A percentile compares a stretch with the other conserved stretches of the same genome.
Conservation (phyloP, 257 asterid genomes). For the Solanum pimpinellifolium region DNA sequence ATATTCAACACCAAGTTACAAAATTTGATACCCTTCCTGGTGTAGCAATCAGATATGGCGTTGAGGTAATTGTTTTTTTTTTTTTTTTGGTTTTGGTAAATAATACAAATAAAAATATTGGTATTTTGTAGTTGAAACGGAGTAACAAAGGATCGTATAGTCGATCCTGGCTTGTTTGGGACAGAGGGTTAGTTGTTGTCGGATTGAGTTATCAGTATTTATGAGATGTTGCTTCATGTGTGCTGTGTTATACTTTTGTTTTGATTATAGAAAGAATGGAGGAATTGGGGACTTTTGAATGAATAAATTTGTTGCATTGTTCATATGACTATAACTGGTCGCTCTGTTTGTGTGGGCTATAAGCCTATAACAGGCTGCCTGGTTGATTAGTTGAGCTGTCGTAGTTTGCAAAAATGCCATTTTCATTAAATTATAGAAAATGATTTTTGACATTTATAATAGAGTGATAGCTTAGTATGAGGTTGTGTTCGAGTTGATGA, state of each 20-base stretch:
- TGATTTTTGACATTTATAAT: background rate
- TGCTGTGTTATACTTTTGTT: background rate
- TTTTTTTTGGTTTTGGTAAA: background rate
- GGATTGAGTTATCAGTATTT: background rate
- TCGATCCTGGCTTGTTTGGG: background rate
- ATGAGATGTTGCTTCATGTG: background rate
- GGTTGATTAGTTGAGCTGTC: background rate
- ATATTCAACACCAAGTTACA: conserved; percentile 38
- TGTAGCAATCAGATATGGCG: conserved; percentile 77
- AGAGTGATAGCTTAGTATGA: background rate
- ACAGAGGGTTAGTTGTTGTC: background rate
- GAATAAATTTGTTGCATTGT: background rate
- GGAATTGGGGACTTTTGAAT: background rate
- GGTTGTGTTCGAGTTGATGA: background rate
- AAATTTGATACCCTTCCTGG: conserved; percentile 69
- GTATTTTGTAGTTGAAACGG: background rate
- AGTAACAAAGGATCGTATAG: background rate
- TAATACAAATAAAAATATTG: background rate
- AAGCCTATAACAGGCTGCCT: background rate
- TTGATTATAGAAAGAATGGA: background rate
- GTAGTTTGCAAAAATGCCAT: background rate
- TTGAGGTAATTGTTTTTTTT: conserved; percentile 31
- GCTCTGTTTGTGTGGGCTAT: background rate
- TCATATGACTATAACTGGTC: background rate
- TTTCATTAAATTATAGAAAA: background rate